Evolutionary conservation across 257 asterid genomes (phyloP).

Genomic region (Forsythia viridissima): DNA sequence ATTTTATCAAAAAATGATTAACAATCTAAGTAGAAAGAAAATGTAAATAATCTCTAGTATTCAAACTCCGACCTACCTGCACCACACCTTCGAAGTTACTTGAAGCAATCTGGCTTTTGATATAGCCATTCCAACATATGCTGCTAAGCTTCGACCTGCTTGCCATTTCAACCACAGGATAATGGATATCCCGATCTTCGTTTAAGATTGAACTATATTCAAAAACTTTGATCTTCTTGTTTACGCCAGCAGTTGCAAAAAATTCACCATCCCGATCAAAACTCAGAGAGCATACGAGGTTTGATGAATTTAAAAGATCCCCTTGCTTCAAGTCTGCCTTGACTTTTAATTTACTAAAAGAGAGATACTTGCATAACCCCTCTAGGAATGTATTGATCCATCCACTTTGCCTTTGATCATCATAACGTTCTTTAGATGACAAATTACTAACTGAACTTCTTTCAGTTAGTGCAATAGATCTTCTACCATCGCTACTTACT

Average conservation of each 20-base stretch:
- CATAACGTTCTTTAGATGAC: conserved; percentile 48
- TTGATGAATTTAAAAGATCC: conserved; percentile 87
- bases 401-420: conserved; percentile 54
- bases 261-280: conserved; percentile 97
- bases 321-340: conserved; percentile 96
- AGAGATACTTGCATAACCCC: conserved; percentile 81
- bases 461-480: conserved; percentile 53
- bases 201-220: conserved; percentile 75
- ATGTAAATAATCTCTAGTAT: not conserved
- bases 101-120: conserved; percentile 94
- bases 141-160: conserved; percentile 92
- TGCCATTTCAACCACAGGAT: conserved; percentile 91
- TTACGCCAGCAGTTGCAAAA: conserved; percentile 95
- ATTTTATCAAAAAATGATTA: conserved; percentile 12
- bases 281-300: conserved; percentile 87
- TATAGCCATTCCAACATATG: conserved; percentile 95
- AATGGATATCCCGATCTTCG: conserved; percentile 84
- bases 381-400: conserved; percentile 82
- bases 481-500: conserved; percentile 51
- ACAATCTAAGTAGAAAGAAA: not conserved
- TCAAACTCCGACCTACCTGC: conserved; percentile 51
- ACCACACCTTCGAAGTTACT: conserved; percentile 99
- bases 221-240: conserved; percentile 90
- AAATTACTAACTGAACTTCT: conserved; percentile 75
- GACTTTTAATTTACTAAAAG: conserved; percentile 74